These are phyloP conservation scores for Viscum album DNA, from an alignment of 177 flowering plant species.

Conservation along the genomic window DNA sequence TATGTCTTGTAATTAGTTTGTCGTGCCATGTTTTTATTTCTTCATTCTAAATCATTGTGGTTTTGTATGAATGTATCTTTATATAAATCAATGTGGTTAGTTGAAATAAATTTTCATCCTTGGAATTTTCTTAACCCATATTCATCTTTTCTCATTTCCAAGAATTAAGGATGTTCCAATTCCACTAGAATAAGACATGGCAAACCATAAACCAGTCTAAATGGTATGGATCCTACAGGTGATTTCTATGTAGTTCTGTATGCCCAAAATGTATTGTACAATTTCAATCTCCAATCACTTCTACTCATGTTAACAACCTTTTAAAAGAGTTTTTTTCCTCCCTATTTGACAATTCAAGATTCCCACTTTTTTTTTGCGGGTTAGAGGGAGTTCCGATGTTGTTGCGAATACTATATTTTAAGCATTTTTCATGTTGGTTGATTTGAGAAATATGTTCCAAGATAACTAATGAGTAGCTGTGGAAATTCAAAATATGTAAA, in stretches of 20 bases:
- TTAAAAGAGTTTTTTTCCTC: not conserved
- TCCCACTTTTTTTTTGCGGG: not conserved
- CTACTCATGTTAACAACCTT: not conserved
- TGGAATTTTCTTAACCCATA: not conserved
- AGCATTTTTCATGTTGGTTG: not conserved
- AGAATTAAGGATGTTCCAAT: not conserved
- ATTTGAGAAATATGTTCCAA: not conserved
- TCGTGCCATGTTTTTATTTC: slow-evolving; percentile 1
- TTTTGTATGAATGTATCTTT: not conserved
- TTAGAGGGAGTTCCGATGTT: not conserved
- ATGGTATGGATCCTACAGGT: not conserved
- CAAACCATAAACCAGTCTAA: not conserved
- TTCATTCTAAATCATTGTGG: not conserved
- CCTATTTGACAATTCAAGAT: not conserved
- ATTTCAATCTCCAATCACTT: not conserved
- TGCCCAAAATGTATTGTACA: not conserved
- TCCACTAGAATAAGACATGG: not conserved
- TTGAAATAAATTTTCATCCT: not conserved
- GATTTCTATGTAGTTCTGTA: not conserved
- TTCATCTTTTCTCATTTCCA: not conserved
- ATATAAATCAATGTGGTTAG: not conserved
- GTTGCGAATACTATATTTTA: not conserved
- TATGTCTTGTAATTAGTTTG: not conserved
- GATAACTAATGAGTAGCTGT: not conserved
- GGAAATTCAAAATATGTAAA: not conserved